These are phyloP conservation scores for Solanum chaucha DNA, from an alignment of 257 asterid genomes.

Conservation along the genomic window DNA sequence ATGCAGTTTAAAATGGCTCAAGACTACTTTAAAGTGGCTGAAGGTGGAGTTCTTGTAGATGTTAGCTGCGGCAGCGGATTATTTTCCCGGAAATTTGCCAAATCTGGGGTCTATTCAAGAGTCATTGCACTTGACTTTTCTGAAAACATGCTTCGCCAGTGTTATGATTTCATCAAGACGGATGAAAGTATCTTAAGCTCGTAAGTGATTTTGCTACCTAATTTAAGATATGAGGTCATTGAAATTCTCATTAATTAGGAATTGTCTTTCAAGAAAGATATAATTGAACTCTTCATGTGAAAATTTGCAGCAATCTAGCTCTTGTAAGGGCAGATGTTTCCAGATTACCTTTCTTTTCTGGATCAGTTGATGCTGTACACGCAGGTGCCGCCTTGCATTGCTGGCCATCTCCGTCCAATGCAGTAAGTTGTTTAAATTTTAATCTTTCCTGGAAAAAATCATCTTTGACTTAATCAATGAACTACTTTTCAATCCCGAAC, in stretches of 20 bases:
- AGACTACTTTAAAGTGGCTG: constrained; percentile 64
- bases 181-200: constrained; percentile 53
- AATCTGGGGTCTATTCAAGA: constrained; percentile 65
- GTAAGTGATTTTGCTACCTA: constrained; percentile 32
- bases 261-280: not conserved
- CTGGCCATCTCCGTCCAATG: constrained; percentile 99
- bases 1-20: constrained; percentile 92
- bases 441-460: not conserved
- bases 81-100: constrained; percentile 84
- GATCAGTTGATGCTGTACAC: constrained; percentile 85
- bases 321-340: constrained; percentile 97
- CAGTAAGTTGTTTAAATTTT: constrained; percentile 28
- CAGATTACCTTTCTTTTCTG: constrained; percentile 79
- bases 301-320: constrained; percentile 55
- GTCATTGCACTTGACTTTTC: constrained; percentile 88
- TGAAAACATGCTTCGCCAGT: constrained; percentile 94
- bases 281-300: not conserved
- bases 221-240: not conserved
- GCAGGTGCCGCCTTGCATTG: constrained; percentile 99
- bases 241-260: not conserved
- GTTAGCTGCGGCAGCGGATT: constrained; percentile 97
- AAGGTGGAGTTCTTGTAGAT: constrained; percentile 85
- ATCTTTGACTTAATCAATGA: not conserved
- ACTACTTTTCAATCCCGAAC: not conserved
- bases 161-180: constrained; percentile 65